phyloP scores from a whole-genome alignment of 805 yeast species.

The Scheffersomyces lignosus region DNA sequence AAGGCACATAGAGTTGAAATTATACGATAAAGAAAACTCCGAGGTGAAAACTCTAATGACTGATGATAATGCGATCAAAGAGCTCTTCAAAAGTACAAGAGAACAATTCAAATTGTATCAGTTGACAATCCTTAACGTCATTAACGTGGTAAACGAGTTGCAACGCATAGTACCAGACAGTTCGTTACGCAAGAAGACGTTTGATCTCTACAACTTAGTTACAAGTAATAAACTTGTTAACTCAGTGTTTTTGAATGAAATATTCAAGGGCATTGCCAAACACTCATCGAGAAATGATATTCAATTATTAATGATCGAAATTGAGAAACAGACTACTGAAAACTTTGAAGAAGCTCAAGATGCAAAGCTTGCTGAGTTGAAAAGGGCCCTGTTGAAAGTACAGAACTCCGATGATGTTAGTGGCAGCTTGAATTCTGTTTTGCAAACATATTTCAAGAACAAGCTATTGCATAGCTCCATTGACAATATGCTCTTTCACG shows the following conservation, averaged over 20 bases:
- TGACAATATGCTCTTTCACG: conserved; percentile 30
- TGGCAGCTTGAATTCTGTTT: too few species aligned
- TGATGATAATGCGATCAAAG: conserved; percentile 12
- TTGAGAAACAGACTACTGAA: not conserved
- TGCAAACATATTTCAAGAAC: conserved; percentile 19
- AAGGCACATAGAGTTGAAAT: conserved; percentile 25
- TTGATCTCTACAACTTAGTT: conserved; percentile 32
- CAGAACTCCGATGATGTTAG: too few species aligned
- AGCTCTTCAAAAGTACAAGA: conserved; percentile 16
- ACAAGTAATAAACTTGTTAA: conserved; percentile 27
- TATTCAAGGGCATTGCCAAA: conserved; percentile 13
- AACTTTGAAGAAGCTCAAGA: not conserved
- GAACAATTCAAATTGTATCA: conserved; percentile 24
- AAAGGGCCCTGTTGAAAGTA: too few species aligned
- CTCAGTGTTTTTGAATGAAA: conserved; percentile 22
- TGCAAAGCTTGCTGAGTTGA: not conserved
- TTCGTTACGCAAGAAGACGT: conserved; percentile 17
- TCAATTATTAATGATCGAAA: too few species aligned
- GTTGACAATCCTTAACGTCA: conserved; percentile 23
- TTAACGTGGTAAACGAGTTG: conserved; percentile 22
- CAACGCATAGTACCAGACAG: conserved; percentile 4
- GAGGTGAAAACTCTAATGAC: conserved; percentile 15
- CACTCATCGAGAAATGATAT: too few species aligned
- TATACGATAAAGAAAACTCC: conserved; percentile 3
- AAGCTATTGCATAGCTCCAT: conserved; percentile 17